phyloP scores from a whole-genome alignment of 176 grass and related monocot genomes.

The Rhynchospora breviuscula region DNA sequence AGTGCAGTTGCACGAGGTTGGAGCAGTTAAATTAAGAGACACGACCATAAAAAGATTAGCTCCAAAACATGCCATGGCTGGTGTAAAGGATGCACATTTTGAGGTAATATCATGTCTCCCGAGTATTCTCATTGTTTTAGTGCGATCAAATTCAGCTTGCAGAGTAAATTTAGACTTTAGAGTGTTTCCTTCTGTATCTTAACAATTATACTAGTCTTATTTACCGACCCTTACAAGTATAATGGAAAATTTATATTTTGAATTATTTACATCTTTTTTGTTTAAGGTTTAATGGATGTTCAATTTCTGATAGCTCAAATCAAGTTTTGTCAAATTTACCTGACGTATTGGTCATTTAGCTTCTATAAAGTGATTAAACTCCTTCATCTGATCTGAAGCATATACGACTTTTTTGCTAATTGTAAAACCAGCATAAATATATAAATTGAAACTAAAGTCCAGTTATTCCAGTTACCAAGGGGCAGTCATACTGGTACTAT shows the following conservation, averaged over 20 bases:
- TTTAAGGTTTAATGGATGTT: too few species aligned
- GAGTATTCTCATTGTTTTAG: background rate
- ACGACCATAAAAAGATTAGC: constrained; percentile 44
- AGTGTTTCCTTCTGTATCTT: background rate
- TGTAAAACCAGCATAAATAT: background rate
- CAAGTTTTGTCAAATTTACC: background rate
- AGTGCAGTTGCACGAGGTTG: constrained; percentile 49
- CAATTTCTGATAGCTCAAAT: background rate
- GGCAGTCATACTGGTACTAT: background rate
- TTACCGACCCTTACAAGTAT: too few species aligned
- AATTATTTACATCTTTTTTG: too few species aligned
- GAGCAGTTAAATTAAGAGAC: constrained; percentile 55
- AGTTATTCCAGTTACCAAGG: background rate
- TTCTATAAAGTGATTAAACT: background rate
- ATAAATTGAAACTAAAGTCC: background rate
- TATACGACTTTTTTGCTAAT: background rate
- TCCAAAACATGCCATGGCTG: constrained; percentile 42
- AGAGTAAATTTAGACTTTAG: background rate
- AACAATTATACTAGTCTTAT: background rate
- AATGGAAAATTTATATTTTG: background rate
- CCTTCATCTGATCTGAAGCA: background rate
- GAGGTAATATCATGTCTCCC: constrained; percentile 30
- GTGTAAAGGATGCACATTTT: constrained; percentile 62
- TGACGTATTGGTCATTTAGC: background rate
- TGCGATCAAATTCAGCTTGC: background rate